phyloP scores from a whole-genome alignment of 2,329 filamentous ascomycete genomes.

The Curvularia eragrostidis region DNA sequence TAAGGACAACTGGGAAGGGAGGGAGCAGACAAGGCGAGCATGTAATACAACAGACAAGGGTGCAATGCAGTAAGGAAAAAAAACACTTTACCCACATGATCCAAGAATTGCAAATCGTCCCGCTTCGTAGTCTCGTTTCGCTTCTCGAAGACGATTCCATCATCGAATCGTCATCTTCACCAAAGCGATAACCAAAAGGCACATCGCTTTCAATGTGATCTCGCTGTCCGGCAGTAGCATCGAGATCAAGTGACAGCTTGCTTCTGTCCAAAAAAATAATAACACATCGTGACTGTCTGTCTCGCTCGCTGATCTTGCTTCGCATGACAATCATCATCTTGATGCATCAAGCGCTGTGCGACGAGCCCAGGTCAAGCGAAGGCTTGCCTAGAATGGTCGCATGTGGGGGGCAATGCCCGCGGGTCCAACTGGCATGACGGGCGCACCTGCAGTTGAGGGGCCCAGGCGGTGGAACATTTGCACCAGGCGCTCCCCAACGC shows the following conservation, averaged over 20 bases:
- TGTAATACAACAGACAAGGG: conserved; percentile 6
- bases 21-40: conserved; percentile 1
- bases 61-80: conserved; percentile 7
- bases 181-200: background rate
- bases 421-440: conserved; percentile 32
- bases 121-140: conserved; percentile 4
- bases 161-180: conserved; percentile 4
- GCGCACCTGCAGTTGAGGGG: conserved; percentile 33
- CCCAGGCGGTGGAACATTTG: conserved; percentile 70
- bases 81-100: conserved; percentile 11
- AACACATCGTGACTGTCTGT: background rate
- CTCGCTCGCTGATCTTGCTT: background rate
- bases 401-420: conserved; percentile 38
- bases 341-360: conserved; percentile 10
- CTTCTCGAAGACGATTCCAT: conserved; percentile 10
- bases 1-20: conserved; percentile 4
- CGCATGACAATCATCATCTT: background rate
- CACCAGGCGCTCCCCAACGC: conserved; percentile 76
- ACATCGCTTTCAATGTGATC: background rate
- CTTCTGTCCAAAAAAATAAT: conserved; percentile 8
- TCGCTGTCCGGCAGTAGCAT: conserved; percentile 8
- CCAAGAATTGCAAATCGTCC: background rate
- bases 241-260: background rate
- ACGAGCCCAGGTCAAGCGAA: conserved; percentile 4
- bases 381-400: conserved; percentile 34